phyloP scores from a whole-genome alignment of 2,329 filamentous ascomycete species.

The Aspergillus sp. region DNA sequence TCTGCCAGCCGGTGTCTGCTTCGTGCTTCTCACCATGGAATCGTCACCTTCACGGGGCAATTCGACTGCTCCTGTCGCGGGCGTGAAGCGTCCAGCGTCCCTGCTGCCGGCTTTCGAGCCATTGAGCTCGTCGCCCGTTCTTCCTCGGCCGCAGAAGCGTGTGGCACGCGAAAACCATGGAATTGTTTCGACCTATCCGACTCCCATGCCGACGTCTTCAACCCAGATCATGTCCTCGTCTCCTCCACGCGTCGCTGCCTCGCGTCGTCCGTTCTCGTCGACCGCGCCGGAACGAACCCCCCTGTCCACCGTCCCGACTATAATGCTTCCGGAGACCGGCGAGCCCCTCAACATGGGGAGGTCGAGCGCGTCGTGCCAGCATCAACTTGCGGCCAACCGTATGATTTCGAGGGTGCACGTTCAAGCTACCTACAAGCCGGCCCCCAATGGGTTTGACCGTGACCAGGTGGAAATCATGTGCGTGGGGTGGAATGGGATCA shows the following conservation, averaged over 20 bases:
- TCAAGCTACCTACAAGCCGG: slow-evolving; percentile 71
- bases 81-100: slow-evolving; percentile 39
- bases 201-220: slow-evolving; percentile 85
- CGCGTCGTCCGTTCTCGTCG: slow-evolving; percentile 52
- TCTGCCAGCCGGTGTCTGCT: too few relatives aligned
- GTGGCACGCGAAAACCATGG: slow-evolving; percentile 35
- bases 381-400: slow-evolving; percentile 84
- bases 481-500: slow-evolving; percentile 91
- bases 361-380: slow-evolving; percentile 90
- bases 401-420: slow-evolving; percentile 91
- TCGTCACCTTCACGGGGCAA: slow-evolving; percentile 31
- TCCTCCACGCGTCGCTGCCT: slow-evolving; percentile 53
- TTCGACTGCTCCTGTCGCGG: slow-evolving; percentile 25
- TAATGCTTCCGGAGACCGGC: slow-evolving; percentile 72
- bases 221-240: slow-evolving; percentile 85
- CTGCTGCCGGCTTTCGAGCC: slow-evolving; percentile 43
- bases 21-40: too few relatives aligned
- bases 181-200: slow-evolving; percentile 63
- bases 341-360: slow-evolving; percentile 79
- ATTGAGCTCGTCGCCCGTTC: slow-evolving; percentile 39
- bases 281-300: slow-evolving; percentile 65
- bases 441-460: slow-evolving; percentile 56
- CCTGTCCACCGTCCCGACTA: slow-evolving; percentile 69
- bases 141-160: slow-evolving; percentile 40
- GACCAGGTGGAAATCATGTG: slow-evolving; percentile 83